phyloP scores from a whole-genome alignment of 257 asterid genomes.

The Solanum etuberosum region DNA sequence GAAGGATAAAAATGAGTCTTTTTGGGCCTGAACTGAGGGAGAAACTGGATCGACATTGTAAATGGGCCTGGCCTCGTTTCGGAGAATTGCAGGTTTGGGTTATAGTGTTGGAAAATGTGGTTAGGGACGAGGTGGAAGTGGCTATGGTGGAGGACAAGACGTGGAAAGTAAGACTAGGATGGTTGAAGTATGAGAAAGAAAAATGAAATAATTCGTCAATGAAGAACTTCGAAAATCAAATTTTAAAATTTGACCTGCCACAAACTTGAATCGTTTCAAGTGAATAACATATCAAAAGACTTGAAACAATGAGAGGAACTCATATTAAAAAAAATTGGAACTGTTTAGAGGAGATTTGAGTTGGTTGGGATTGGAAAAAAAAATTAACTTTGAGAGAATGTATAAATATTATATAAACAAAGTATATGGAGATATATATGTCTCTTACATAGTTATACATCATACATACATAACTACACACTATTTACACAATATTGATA shows the following conservation, averaged over 20 bases:
- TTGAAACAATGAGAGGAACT: neutral
- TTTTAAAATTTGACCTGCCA: neutral
- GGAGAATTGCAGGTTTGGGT: neutral
- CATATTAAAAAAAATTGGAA: neutral
- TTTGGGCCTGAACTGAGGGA: neutral
- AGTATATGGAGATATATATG: neutral
- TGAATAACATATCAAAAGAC: neutral
- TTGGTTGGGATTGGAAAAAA: neutral
- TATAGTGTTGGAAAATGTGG: neutral
- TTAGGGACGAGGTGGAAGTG: neutral
- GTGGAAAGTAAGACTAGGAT: neutral
- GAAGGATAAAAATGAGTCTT: neutral
- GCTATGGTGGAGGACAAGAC: neutral
- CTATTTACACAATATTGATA: neutral
- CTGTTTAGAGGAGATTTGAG: neutral
- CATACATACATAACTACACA: neutral
- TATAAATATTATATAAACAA: neutral
- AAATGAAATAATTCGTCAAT: neutral
- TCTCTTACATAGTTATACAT: neutral
- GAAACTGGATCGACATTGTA: neutral
- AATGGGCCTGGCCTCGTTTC: neutral
- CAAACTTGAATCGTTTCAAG: neutral
- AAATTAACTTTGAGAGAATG: neutral
- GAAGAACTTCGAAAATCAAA: neutral
- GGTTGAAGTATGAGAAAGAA: neutral